Evolutionary conservation across 176 grass and related monocot genomes (phyloP).

Genomic region (Juncus effusus): DNA sequence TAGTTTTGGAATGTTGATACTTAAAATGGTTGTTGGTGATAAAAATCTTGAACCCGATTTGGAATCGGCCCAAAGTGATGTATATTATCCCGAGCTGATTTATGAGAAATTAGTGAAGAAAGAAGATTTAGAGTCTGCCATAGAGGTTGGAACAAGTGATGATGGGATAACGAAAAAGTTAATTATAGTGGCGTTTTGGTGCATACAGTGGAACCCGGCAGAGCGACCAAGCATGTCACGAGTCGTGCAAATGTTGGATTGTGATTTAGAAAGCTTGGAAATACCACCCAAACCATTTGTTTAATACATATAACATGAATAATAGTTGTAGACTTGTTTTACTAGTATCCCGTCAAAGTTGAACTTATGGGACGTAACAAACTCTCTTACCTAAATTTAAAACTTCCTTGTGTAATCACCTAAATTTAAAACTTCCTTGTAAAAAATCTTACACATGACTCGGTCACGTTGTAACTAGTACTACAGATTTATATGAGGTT

Average conservation of each 20-base stretch:
- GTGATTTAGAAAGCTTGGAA: not conserved
- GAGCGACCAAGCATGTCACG: slow-evolving; percentile 31
- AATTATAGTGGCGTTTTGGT: slow-evolving; percentile 30
- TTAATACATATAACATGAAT: slow-evolving; percentile 2
- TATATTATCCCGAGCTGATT: slow-evolving; percentile 36
- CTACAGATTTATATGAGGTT: no score
- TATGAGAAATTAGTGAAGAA: slow-evolving; percentile 14
- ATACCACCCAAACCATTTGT: slow-evolving; percentile 37
- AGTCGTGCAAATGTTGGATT: slow-evolving; percentile 42
- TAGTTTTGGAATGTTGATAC: slow-evolving; percentile 50
- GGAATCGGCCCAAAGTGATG: slow-evolving; percentile 6
- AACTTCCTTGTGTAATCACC: no score
- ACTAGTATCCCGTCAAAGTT: no score
- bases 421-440: no score
- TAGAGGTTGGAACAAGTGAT: not conserved
- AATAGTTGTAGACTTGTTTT: no score
- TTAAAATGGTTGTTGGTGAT: slow-evolving; percentile 41
- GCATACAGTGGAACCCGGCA: slow-evolving; percentile 36
- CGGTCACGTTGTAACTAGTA: no score
- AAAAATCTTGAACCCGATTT: slow-evolving; percentile 17
- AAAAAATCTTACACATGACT: no score
- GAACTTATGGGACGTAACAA: no score
- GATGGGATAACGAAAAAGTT: slow-evolving; percentile 35
- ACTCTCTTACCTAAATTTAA: no score
- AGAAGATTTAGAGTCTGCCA: not conserved